phyloP scores from a whole-genome alignment of 2,329 filamentous ascomycete genomes.

The Metarhizium rileyi region DNA sequence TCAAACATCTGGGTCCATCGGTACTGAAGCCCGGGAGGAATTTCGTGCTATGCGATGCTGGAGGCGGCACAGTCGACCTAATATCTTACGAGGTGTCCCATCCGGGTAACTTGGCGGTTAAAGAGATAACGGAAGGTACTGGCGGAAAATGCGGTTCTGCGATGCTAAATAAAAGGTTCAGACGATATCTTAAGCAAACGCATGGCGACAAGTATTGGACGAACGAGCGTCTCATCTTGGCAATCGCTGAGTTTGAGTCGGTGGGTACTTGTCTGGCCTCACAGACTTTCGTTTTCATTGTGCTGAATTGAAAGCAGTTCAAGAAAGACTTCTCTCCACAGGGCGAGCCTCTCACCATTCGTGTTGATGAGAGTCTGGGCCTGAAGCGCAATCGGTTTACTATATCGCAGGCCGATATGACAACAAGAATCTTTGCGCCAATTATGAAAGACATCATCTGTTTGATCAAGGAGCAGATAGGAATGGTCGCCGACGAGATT shows the following conservation, averaged over 20 bases:
- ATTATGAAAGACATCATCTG: slow-evolving; percentile 33
- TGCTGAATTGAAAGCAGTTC: slow-evolving; percentile 17
- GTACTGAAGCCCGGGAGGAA: slow-evolving; percentile 34
- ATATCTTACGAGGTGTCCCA: slow-evolving; percentile 40
- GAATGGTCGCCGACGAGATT: slow-evolving; percentile 24
- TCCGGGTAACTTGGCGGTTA: slow-evolving; percentile 32
- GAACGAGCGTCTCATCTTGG: slow-evolving; percentile 29
- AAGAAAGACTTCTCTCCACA: slow-evolving; percentile 28
- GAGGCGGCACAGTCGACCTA: slow-evolving; percentile 44
- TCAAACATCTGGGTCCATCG: slow-evolving; percentile 32
- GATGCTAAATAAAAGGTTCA: slow-evolving; percentile 38
- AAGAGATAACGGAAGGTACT: slow-evolving; percentile 38
- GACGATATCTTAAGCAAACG: slow-evolving; percentile 31
- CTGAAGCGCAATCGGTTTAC: slow-evolving; percentile 21
- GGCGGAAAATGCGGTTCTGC: slow-evolving; percentile 41
- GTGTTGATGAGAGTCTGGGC: slow-evolving; percentile 23
- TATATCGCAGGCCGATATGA: slow-evolving; percentile 50
- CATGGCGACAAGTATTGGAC: slow-evolving; percentile 34
- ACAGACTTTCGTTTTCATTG: background rate
- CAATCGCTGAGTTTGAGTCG: slow-evolving; percentile 33
- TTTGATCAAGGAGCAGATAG: slow-evolving; percentile 31
- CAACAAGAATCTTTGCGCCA: slow-evolving; percentile 38
- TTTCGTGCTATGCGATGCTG: slow-evolving; percentile 44
- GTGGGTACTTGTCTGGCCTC: slow-evolving; percentile 17
- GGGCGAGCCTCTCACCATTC: slow-evolving; percentile 26